Evolutionary conservation across 371 early-diverging fungal species (phyloP).

Genomic region (Mortierella polycephala): DNA sequence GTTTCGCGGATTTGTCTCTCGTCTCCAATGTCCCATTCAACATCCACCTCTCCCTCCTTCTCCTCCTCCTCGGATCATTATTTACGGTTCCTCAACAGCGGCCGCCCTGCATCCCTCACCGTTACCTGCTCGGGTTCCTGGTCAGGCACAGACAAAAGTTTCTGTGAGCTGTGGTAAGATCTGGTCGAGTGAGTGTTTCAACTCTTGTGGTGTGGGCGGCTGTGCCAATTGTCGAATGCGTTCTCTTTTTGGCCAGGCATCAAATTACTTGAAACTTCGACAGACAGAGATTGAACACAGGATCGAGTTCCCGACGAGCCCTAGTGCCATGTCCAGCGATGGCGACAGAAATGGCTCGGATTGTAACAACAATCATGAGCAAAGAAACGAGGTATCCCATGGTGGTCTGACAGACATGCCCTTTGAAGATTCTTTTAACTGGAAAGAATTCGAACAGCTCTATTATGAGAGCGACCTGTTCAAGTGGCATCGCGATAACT

Average conservation of each 20-base stretch:
- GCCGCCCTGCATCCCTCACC: neutral
- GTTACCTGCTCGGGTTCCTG: neutral
- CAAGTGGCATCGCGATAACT: constrained; percentile 22
- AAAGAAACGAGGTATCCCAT: neutral
- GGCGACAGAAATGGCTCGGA: too few relatives aligned
- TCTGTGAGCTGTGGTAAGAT: constrained; percentile 27
- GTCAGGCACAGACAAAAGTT: constrained; percentile 25
- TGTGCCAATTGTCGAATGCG: constrained; percentile 49
- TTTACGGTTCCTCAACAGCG: neutral
- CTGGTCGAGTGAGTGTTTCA: constrained; percentile 24
- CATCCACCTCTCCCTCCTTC: neutral
- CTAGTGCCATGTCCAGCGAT: neutral
- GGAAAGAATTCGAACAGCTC: constrained; percentile 29
- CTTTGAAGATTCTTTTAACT: constrained; percentile 30
- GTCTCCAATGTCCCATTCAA: constrained; percentile 11
- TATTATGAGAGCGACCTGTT: constrained; percentile 35
- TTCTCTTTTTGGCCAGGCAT: constrained; percentile 18
- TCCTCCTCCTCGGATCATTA: neutral
- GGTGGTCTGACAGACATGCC: neutral
- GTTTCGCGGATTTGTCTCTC: constrained; percentile 40
- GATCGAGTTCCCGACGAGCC: constrained; percentile 15
- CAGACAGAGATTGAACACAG: constrained; percentile 26
- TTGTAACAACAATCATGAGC: neutral
- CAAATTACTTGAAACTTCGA: constrained; percentile 28
- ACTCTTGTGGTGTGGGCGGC: constrained; percentile 4